Conservation (phyloP, 1,284 basidiomycete genomes). For the Neotropicomus parvogracilis region DNA sequence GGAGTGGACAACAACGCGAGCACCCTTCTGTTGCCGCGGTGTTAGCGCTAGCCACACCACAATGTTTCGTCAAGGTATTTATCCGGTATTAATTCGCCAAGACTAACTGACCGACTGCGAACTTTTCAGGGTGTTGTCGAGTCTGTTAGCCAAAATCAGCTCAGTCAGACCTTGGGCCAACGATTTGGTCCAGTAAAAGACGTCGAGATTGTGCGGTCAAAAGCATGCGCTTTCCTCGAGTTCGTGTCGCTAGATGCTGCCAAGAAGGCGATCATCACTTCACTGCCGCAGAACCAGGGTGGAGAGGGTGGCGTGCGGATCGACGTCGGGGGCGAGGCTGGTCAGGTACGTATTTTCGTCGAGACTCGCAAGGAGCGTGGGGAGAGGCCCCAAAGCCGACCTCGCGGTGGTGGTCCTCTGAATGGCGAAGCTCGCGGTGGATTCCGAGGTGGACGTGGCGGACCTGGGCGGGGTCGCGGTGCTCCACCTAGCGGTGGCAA, state of each 20-base stretch:
- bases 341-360: constrained; percentile 63
- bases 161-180: constrained; percentile 56
- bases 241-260: constrained; percentile 80
- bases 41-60: constrained; percentile 58
- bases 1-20: constrained; percentile 31
- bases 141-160: constrained; percentile 57
- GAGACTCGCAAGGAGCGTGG: constrained; percentile 89
- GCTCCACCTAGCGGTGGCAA: constrained; percentile 27
- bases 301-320: constrained; percentile 88
- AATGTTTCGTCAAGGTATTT: constrained; percentile 86
- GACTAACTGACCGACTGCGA: constrained; percentile 3
- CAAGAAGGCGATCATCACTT: constrained; percentile 77
- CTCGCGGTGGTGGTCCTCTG: constrained; percentile 46
- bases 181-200: constrained; percentile 88
- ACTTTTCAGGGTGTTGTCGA: constrained; percentile 66
- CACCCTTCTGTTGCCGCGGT: constrained; percentile 57
- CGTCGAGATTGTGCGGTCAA: constrained; percentile 81
- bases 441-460: constrained; percentile 35
- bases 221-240: constrained; percentile 95
- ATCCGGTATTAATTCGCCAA: not conserved
- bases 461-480: constrained; percentile 35
- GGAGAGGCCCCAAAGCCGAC: constrained; percentile 57
- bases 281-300: constrained; percentile 60
- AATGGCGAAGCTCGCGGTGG: constrained; percentile 42
- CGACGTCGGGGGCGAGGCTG: constrained; percentile 51